Evolutionary conservation across 2,329 filamentous ascomycete genomes (phyloP), one percentile per base, ranked within the genome.

Genomic region (Pseudopyricularia javanii): DNA sequence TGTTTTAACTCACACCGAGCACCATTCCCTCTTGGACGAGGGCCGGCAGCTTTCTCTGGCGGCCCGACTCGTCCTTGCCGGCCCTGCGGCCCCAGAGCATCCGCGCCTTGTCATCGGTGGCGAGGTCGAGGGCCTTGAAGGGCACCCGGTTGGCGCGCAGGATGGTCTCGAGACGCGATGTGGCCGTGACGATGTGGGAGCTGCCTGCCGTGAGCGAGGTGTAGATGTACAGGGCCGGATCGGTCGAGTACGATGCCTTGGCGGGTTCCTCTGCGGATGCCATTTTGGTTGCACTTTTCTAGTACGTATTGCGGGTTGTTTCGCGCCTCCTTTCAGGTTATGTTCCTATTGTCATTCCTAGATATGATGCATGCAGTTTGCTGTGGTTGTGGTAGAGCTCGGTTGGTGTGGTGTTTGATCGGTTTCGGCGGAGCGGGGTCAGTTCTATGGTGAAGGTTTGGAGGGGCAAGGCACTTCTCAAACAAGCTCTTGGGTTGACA

Each of bases 151-250:
- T 96, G 57, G 90, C 91, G 64, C 89, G 91, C 55, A 98, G 79
- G 63, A 98, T 97, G 12, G 91, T 96, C 70, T 98, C 91, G 60
- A 98, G 82, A 49, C 93, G 87, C 53, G 91, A 94, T 1, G 93
- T 97, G 26, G 91, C 93, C 40, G 93, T 97, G 63, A 97, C 84
- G 66, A 97, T 95, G 68, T 96, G 90, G 24, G 90, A 95, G 40
- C 90, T 95, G 58, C 93, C 93, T 55, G 93, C 88, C 20, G 93
- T 97, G 53, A 98, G 78, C 52, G 91, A 97, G 56, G 93, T 97
- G 73, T 94, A 96, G 62, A 98, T 86, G 73, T 93, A 98, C 57
- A 98, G 82, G 28, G 84, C 76, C 49, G 85, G 79, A 66, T 88
- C 85, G 59, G 73, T 75, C 59, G 73, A 74, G 64, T 73, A 78